Evolutionary conservation across 2,329 filamentous ascomycete genomes (phyloP), one percentile per base, ranked within the genome.

Genomic region (Trichoderma afroharzianum): DNA sequence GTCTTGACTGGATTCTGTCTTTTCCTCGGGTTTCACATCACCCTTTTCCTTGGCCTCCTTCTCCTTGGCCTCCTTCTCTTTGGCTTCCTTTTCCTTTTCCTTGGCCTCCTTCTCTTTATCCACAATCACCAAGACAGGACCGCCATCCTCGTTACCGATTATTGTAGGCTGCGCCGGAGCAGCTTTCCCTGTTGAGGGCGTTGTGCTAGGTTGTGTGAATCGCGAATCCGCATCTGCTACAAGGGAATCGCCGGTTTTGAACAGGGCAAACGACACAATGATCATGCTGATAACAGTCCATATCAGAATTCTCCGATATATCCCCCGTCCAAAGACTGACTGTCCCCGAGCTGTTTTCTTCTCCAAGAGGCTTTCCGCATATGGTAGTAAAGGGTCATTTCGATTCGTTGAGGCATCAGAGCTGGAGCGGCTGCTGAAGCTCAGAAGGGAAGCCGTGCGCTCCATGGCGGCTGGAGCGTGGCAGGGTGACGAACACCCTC

Each of bases 221-320:
- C 61, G 53, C 9, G 67, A 39, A 24, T 70, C 71, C 9, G 72
- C 39, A 6, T 70, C 72, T 3, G 71, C 61, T 5, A 74, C 63
- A 28, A 71, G 58, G 15, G 77, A 75, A 63, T 79, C 73, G 55
- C 76, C 74, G 12, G 77, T 72, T 21, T 79, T 82, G 72, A 83
- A 82, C 6, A 87, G 74, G 3, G 81, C 75, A 47, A 86, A 57
- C 5, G 80, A 80, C 11, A 85, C 75, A 24, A 88, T 76, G 43
- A 81, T 73, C 62, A 84, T 77, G 63, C 83, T 76, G 15, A 82
- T 78, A n/a, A 84, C 72, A 6, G 80, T 81, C 86, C 87, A 88
- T 76, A 87, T 79, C 57, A 88, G 78, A 24, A 88, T 81, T 69
- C 87, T 82, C 53, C 86, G 83, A 75, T 88, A 88, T 43, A 88